Conservation (phyloP, 768 basidiomycete species). For the Cantharellus anzutake region DNA sequence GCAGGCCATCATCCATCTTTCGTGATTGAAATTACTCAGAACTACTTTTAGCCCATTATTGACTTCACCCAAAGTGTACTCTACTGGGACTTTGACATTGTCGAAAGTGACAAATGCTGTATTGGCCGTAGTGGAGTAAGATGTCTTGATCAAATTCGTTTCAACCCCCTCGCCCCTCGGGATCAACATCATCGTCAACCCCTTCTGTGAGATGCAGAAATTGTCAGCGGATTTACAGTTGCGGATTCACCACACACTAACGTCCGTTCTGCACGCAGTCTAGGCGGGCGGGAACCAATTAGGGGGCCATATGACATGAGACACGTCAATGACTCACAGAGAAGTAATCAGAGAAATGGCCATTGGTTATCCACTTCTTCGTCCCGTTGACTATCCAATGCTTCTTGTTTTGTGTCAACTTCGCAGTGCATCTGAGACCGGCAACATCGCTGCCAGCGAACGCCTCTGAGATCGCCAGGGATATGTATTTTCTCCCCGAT, state of each 20-base stretch:
- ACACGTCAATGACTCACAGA: constrained; percentile 9
- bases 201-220: constrained; percentile 20
- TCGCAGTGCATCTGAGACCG: constrained; percentile 67
- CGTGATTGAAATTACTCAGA: constrained; percentile 72
- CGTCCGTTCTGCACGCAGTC: constrained; percentile 45
- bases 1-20: constrained; percentile 70
- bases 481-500: constrained; percentile 65
- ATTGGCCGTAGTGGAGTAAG: constrained; percentile 81
- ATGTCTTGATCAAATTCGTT: constrained; percentile 81
- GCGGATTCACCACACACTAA: neutral
- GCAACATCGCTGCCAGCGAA: constrained; percentile 79
- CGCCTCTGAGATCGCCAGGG: constrained; percentile 83
- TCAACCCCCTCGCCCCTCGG: constrained; percentile 51
- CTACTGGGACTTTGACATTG: constrained; percentile 52
- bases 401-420: constrained; percentile 51
- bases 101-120: constrained; percentile 29
- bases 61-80: constrained; percentile 67
- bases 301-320: neutral
- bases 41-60: constrained; percentile 70
- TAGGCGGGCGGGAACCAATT: constrained; percentile 10
- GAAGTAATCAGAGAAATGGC: constrained; percentile 49
- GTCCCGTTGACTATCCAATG: constrained; percentile 81
- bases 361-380: constrained; percentile 95
- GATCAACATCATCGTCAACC: constrained; percentile 59
- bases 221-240: no score